Evolutionary conservation across 2,329 filamentous ascomycete species (phyloP), one percentile per base, ranked within the genome.

Genomic region (Fusarium scirpi): DNA sequence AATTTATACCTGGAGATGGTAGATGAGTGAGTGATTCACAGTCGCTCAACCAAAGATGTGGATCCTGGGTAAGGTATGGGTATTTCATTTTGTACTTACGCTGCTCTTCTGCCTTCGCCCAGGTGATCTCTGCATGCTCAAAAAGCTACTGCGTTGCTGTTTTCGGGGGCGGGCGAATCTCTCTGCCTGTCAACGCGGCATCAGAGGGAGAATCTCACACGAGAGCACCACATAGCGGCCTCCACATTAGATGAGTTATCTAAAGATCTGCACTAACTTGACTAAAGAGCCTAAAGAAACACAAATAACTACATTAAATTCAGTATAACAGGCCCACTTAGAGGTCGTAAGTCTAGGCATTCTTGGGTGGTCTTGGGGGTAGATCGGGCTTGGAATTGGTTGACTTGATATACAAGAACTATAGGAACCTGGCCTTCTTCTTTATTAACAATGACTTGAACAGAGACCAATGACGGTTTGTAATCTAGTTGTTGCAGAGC

Each of bases 371-470:
- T 40, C 38, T 54, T 46, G 41, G 29, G 58, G 30, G 63, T 58
- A 62, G 48, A 71, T 63, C 53, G 49, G 54, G 69, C 67, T 64
- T 70, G 66, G 67, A 62, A 56, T 61, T 38, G 43, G 24, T 49
- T 64, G 52, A 69, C 44, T 56, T 62, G 69, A 59, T 62, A 46
- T 47, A 59, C 57, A 30, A 69, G 49, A 64, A 69, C 70, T 51
- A 49, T 40, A 43, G 43, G 13, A 59, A 47, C 44, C 52, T 22
- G 20, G 22, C 49, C 20, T 27, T 12, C 29, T 34, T 18, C 18
- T n/a, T 46, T 22, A 15, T 34, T 54, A 38, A 45, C 52, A 10
- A 22, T 34, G 34, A 24, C 30, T 34, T 32, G 18, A 8, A 49
- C 20, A 8, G 16, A 0, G 29, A 8, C 47, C 1, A 18, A 6